phyloP scores from a whole-genome alignment of 2,329 filamentous ascomycete species.

The Pseudogymnoascus sp. region DNA sequence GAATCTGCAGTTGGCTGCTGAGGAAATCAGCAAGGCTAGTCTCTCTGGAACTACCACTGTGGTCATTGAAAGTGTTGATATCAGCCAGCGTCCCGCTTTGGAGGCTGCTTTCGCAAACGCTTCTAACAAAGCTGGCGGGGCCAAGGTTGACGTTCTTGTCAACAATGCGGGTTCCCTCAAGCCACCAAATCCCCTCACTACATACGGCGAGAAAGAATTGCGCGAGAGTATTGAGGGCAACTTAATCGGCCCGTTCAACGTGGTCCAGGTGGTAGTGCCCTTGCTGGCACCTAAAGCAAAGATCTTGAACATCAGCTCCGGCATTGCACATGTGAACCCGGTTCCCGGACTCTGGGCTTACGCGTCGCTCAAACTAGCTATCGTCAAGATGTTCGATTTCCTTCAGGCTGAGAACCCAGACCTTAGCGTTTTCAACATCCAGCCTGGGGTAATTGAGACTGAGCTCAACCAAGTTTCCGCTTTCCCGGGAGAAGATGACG shows the following conservation, averaged over 20 bases:
- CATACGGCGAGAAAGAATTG: neutral
- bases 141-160: neutral
- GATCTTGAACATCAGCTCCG: no score
- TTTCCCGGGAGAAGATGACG: no score
- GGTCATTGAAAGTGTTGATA: conserved; percentile 8
- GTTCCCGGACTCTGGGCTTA: no score
- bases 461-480: no score
- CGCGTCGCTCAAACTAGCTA: no score
- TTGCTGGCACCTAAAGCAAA: neutral
- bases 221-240: neutral
- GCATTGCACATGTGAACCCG: no score
- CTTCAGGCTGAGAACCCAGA: no score
- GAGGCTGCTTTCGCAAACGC: neutral
- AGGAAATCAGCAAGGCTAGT: neutral
- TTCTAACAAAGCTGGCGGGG: neutral
- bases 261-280: neutral
- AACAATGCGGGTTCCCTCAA: neutral
- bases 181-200: neutral
- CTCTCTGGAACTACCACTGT: neutral
- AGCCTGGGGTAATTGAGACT: no score
- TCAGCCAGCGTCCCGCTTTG: neutral
- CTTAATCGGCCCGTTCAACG: neutral
- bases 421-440: no score
- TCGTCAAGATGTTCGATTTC: no score
- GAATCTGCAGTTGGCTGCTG: neutral